phyloP scores from a whole-genome alignment of 768 basidiomycete species.

The Leccinum pellstonianum region DNA sequence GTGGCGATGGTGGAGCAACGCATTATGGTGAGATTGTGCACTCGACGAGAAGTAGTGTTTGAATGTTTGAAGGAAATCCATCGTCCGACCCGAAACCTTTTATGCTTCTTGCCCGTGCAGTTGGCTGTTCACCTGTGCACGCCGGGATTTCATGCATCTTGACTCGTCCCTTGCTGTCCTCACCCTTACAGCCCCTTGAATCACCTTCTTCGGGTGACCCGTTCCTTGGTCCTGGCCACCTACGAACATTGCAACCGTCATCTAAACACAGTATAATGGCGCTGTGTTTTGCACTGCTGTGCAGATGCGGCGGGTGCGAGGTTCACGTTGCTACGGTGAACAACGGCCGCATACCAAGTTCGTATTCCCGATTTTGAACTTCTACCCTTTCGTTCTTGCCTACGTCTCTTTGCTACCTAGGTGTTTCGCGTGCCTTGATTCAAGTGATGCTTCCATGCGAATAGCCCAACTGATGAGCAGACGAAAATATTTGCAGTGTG shows the following conservation, averaged over 20 bases:
- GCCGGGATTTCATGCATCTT: neutral
- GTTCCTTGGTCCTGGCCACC: neutral
- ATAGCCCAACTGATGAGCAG: neutral
- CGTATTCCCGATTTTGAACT: neutral
- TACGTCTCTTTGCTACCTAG: neutral
- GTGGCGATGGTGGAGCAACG: constrained; percentile 7
- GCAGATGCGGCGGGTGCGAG: constrained; percentile 1
- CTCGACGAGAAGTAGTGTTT: neutral
- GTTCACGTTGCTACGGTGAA: constrained; percentile 7
- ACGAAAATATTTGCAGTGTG: neutral
- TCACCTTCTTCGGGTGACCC: constrained; percentile 1
- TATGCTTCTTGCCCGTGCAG: constrained; percentile 7
- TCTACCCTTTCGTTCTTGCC: neutral
- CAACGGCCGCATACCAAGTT: neutral
- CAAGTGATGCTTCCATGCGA: neutral
- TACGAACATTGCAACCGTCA: neutral
- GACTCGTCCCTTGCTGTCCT: neutral
- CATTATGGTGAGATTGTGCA: constrained; percentile 16
- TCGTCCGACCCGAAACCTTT: constrained; percentile 5
- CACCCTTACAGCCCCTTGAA: neutral
- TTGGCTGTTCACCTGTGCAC: constrained; percentile 14
- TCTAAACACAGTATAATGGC: neutral
- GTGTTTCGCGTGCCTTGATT: neutral
- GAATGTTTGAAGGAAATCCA: constrained; percentile 2
- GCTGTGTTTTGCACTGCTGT: constrained; percentile 11